Evolutionary conservation across 202 grass and related monocot genomes (phyloP).

Genomic region (Schoenoplectus triqueter): DNA sequence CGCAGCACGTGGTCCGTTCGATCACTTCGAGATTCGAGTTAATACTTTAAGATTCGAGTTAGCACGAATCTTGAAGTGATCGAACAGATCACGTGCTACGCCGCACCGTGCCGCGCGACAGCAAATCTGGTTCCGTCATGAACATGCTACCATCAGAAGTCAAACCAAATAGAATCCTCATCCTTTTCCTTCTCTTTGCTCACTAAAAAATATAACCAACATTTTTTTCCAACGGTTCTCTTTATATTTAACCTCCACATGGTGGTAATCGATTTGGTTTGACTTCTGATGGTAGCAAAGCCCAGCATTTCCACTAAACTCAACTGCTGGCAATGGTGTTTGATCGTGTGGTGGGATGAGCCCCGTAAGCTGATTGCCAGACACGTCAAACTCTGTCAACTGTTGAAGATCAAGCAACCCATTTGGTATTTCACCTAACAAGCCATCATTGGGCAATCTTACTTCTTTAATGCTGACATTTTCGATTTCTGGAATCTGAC

Average conservation of each 20-base stretch:
- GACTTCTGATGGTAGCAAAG: too few relatives aligned
- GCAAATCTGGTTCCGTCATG: too few relatives aligned
- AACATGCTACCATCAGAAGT: background rate
- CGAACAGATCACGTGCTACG: too few relatives aligned
- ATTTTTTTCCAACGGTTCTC: background rate
- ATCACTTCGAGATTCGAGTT: too few relatives aligned
- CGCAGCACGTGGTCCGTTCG: too few relatives aligned
- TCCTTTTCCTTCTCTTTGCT: background rate
- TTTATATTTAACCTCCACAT: slow-evolving; percentile 25
- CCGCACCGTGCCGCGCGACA: too few relatives aligned
- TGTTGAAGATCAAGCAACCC: slow-evolving; percentile 40
- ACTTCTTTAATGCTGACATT: slow-evolving; percentile 45
- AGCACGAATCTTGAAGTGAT: too few relatives aligned
- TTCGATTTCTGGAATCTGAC: slow-evolving; percentile 42
- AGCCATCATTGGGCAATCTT: slow-evolving; percentile 40
- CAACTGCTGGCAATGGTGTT: slow-evolving; percentile 35
- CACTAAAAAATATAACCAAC: background rate
- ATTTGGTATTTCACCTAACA: slow-evolving; percentile 46
- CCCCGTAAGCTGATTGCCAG: slow-evolving; percentile 44
- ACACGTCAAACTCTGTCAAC: slow-evolving; percentile 43
- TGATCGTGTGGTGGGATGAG: slow-evolving; percentile 42
- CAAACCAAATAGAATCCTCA: background rate
- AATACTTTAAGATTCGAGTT: too few relatives aligned
- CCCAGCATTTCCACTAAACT: slow-evolving; percentile 46
- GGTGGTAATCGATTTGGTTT: too few relatives aligned